Evolutionary conservation across 495 filamentous ascomycete genomes (phyloP), one percentile per base, ranked within the genome.

Genomic region (Barbatosphaeria neglecta): DNA sequence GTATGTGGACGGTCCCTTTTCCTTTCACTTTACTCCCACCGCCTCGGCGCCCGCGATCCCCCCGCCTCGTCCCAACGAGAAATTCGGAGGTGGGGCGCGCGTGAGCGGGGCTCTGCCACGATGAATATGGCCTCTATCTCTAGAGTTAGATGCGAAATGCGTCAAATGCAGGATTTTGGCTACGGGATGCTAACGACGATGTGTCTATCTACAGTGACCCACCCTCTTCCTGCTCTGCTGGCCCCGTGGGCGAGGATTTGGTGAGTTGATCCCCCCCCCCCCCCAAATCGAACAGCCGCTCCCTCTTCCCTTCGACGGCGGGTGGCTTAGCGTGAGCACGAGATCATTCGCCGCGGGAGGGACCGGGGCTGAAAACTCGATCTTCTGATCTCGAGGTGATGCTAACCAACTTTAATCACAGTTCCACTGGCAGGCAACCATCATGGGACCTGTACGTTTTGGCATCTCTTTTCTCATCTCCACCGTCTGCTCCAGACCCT

Each of bases 371-470:
- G 38, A 9, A 16, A 31, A 44, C 39, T 18, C 2, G 5, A 19
- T 40, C 19, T 13, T 5, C 35, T 5, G 38, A 3, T 3, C 17
- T 39, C 37, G 17, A 56, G 50, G 18, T 46, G 47, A 49, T 53
- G 39, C 67, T 75, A 47, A 75, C 61, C 10, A 48, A 8, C 22
- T 11, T 48, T 9, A 52, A 57, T n/a, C n/a, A n/a, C 61, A 98
- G 92, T 98, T 98, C 63, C 92, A 97, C 81, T 98, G 92, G 92
- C 92, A 98, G 80, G 92, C 92, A 48, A 98, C 92, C 17, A 98
- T 98, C 63, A 98, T 98, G 92, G 92, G 92, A 71, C 92, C 92
- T 63, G 90, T 95, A 82, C 80, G 89, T 82, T 53, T 39, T 37
- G 45, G n/a, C 23, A 35, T 35, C 38, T 38, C 20, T 38, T 20